Conservation (phyloP, 208 protist genomes). For the Strigomonas oncopelti region DNA sequence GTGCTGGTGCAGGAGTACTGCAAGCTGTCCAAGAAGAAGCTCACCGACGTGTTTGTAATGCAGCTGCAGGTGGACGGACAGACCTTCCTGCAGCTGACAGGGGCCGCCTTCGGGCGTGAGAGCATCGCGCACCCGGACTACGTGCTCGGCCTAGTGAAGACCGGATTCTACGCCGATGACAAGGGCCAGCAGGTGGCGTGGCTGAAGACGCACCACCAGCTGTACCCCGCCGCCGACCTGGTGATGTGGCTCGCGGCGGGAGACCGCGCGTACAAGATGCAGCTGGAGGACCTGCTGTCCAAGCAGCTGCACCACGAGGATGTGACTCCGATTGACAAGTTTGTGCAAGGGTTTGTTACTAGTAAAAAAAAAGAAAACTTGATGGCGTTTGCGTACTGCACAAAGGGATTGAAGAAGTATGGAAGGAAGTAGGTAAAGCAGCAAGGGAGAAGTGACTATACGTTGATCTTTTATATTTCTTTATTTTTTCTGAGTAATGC, state of each 20-base stretch:
- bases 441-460: too few relatives aligned
- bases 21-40: constrained; percentile 67
- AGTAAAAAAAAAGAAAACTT: constrained; percentile 8
- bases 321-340: constrained; percentile 53
- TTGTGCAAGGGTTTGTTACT: constrained; percentile 20
- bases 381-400: too few relatives aligned
- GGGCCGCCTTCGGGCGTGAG: constrained; percentile 39
- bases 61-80: constrained; percentile 82
- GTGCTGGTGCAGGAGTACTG: constrained; percentile 67
- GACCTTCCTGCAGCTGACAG: constrained; percentile 71
- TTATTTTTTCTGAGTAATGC: neutral
- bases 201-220: constrained; percentile 48
- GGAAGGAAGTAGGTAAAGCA: too few relatives aligned
- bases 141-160: constrained; percentile 62
- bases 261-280: constrained; percentile 49
- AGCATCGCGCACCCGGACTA: constrained; percentile 60
- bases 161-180: constrained; percentile 66
- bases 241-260: constrained; percentile 58
- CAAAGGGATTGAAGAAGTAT: too few relatives aligned
- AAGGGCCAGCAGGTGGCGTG: constrained; percentile 48
- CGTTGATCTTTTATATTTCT: neutral
- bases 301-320: constrained; percentile 62
- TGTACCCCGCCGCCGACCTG: constrained; percentile 60
- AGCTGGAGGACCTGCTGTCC: constrained; percentile 60
- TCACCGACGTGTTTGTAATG: constrained; percentile 72